Conservation (phyloP, 2,329 filamentous ascomycete species). For the Aspergillus chevalieri region DNA sequence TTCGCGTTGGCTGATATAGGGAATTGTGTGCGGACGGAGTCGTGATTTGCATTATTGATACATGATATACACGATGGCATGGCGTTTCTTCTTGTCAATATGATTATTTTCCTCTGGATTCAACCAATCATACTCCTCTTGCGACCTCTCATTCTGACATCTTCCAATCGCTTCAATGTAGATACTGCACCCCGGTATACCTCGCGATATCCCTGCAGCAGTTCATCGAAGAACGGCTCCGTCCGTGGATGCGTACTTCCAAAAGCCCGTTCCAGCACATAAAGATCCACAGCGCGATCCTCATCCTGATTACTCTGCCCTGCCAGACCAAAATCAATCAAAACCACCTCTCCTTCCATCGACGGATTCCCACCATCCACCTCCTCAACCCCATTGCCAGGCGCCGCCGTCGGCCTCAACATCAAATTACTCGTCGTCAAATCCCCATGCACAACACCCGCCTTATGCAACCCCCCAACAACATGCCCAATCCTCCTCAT, state of each 20-base stretch:
- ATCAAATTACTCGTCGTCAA: slow-evolving; percentile 97
- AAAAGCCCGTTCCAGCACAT: slow-evolving; percentile 91
- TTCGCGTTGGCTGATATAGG: slow-evolving; percentile 76
- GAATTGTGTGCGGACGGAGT: slow-evolving; percentile 34
- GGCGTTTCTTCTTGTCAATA: slow-evolving; percentile 14
- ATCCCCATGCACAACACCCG: slow-evolving; percentile 90
- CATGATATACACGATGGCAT: slow-evolving; percentile 9
- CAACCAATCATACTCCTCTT: slow-evolving; percentile 97
- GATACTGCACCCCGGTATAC: slow-evolving; percentile 68
- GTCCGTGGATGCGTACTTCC: slow-evolving; percentile 87
- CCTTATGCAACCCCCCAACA: slow-evolving; percentile 69
- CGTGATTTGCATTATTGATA: slow-evolving; percentile 10
- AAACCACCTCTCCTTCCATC: slow-evolving; percentile 67
- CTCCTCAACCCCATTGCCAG: slow-evolving; percentile 10
- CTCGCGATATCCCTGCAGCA: slow-evolving; percentile 67
- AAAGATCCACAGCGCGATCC: slow-evolving; percentile 90
- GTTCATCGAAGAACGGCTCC: slow-evolving; percentile 66
- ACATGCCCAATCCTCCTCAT: slow-evolving; percentile 65
- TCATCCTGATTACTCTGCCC: slow-evolving; percentile 77
- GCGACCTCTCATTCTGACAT: slow-evolving; percentile 85
- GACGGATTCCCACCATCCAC: slow-evolving; percentile 17
- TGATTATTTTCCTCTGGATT: slow-evolving; percentile 9
- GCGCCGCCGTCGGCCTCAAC: slow-evolving; percentile 50
- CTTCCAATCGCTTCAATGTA: slow-evolving; percentile 77
- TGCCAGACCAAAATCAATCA: slow-evolving; percentile 93